Base-by-base conservation (phyloP, 2,329 filamentous ascomycete species). In the Westerdykella aurantiaca region DNA sequence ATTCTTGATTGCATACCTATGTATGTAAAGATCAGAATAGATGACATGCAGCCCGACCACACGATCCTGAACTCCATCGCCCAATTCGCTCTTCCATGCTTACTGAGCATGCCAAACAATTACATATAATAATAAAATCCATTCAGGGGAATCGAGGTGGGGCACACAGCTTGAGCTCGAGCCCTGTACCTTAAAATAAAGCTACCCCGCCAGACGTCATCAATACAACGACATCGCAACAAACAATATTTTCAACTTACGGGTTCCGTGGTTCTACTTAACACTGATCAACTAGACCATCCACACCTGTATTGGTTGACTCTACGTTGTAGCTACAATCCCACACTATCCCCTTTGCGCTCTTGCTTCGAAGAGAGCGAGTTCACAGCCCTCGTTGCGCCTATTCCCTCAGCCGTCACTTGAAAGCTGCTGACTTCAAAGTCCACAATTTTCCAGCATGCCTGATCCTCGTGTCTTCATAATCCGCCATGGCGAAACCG, bases 401-500 rank as follows among this genome's bases (percentile, higher is more conserved):
- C 31, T 6, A 33, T 7, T 33, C 31, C 7, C 5, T 33, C 31
- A 12, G 12, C 31, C 31, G 6, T 21, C 18, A 6, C 18, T 21
- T 21, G 18, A 21, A 21, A 21, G 18, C 18, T 21, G 18, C 18
- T 21, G 18, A 21, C 18, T 21, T 35, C 5, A 16, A 18, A 14
- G 31, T 47, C 33, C 18, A 22, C 39, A n/a, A 7, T 25, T 33
- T 25, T 17, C 45, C 13, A 47, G 47, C 41, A 67, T 67, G 70
- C 69, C 70, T 11, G 71, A 71, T 18, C 72, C 73, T 5, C 66
- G 73, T 39, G 71, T 76, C 61, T 76, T 76, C 66, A 72, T 76
- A 49, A 67, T 76, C 57, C 87, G 90, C 56, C 90, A 96, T 63
- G 91, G 90, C 69, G 88, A 96, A 72, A 97, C 90, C 4, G 88